Conservation (phyloP, 208 protist genomes). For the Balamuthia mandrillaris region DNA sequence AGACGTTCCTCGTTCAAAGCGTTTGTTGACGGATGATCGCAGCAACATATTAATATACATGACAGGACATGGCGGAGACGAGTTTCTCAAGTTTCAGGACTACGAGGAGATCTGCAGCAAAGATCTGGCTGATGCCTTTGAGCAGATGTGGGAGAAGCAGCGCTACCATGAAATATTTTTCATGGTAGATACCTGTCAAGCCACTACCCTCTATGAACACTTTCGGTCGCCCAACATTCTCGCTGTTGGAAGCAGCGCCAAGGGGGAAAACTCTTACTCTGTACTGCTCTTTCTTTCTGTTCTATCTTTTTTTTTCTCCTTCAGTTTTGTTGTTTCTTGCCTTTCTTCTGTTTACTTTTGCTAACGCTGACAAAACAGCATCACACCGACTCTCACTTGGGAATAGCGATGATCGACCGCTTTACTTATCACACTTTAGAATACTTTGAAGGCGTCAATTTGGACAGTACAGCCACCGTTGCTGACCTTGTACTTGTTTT, state of each 20-base stretch:
- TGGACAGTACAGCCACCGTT: too few species aligned
- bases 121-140: slow-evolving; percentile 88
- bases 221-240: slow-evolving; percentile 65
- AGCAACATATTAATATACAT: slow-evolving; percentile 96
- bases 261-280: slow-evolving; percentile 79
- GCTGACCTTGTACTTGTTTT: too few species aligned
- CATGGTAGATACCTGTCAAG: slow-evolving; percentile 93
- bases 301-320: neutral
- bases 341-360: neutral
- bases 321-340: neutral
- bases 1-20: slow-evolving; percentile 83
- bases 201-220: slow-evolving; percentile 40
- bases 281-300: slow-evolving; percentile 24
- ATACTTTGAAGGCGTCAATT: slow-evolving; percentile 48
- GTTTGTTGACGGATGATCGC: slow-evolving; percentile 85
- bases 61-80: slow-evolving; percentile 90
- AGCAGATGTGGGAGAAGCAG: slow-evolving; percentile 89
- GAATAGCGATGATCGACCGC: slow-evolving; percentile 81
- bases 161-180: slow-evolving; percentile 88
- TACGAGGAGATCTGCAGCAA: slow-evolving; percentile 39
- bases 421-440: slow-evolving; percentile 85
- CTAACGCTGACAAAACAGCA: slow-evolving; percentile 46
- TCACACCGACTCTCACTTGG: slow-evolving; percentile 73
- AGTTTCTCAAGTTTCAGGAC: slow-evolving; percentile 86
- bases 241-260: slow-evolving; percentile 59